phyloP scores from a whole-genome alignment of 371 early-diverging fungal species.

The Smittium culicis region DNA sequence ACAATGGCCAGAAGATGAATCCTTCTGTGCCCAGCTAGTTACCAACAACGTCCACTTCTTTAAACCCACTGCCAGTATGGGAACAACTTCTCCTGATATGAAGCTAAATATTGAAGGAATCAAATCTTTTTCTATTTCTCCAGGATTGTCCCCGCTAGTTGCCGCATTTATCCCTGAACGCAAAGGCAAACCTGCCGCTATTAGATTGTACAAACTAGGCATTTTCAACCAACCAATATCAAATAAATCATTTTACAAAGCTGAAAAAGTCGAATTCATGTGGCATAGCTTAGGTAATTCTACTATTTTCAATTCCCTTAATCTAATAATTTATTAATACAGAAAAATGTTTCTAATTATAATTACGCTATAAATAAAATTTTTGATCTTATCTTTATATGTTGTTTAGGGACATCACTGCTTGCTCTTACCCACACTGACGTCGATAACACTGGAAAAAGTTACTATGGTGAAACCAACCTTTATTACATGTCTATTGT shows the following conservation, averaged over 20 bases:
- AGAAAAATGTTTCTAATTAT: too few relatives aligned
- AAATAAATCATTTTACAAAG: slow-evolving; percentile 85
- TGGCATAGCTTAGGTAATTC: slow-evolving; percentile 63
- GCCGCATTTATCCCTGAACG: slow-evolving; percentile 61
- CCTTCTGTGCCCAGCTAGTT: slow-evolving; percentile 70
- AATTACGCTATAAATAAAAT: background rate
- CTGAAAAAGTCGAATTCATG: slow-evolving; percentile 75
- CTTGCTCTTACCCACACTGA: slow-evolving; percentile 87
- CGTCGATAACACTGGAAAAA: slow-evolving; percentile 84
- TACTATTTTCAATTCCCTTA: too few relatives aligned
- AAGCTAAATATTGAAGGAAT: slow-evolving; percentile 66
- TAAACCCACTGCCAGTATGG: slow-evolving; percentile 46
- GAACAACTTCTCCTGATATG: slow-evolving; percentile 38
- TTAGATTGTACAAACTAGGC: slow-evolving; percentile 64
- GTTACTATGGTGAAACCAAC: slow-evolving; percentile 92
- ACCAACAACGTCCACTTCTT: slow-evolving; percentile 80
- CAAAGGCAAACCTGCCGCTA: slow-evolving; percentile 60
- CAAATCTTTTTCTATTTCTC: slow-evolving; percentile 69
- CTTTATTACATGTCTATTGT: slow-evolving; percentile 80
- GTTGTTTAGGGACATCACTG: slow-evolving; percentile 52
- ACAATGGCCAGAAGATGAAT: slow-evolving; percentile 88
- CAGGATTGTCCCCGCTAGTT: slow-evolving; percentile 66
- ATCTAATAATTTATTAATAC: too few relatives aligned
- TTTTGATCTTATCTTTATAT: background rate
- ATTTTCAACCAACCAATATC: slow-evolving; percentile 59